Base-by-base conservation (phyloP, 345 rosid species). In the Toxicodendron radicans region DNA sequence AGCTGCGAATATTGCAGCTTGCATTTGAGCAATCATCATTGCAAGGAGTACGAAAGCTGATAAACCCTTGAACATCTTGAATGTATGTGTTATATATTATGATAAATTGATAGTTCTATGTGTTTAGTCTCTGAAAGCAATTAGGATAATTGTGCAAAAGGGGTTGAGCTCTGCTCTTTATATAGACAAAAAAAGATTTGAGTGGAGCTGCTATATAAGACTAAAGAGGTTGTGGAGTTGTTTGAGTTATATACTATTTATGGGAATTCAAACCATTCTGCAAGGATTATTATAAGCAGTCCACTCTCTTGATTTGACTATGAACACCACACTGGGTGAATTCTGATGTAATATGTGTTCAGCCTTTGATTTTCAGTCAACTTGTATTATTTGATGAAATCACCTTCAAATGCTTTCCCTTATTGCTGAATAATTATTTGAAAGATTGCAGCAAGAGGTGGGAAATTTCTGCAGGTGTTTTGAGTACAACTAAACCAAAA, bases 1-100 rank as follows among this genome's bases (percentile, higher is more conserved):
- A 7, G 46, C 58, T 3, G n/a, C 45, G 16, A 65, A 43, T 2
- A 41, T 43, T 27, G 16, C 57, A 12, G 57, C 27, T 59, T 59
- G 58, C 43, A 57, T 20, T 20, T 38, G 24, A 20, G 38, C 23
- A 45, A 66, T 59, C n/a, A 60, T 7, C 46, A 62, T 35, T 27
- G 20, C 21, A 3, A 35, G 48, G 41, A 58, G 38, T 23, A 38
- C 54, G 17, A 43, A 66, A 48, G 46, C 52, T 2, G 45, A 53
- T 24, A 60, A 63, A 33, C 48, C 35, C 59, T 56, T 68, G 60
- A 53, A 6, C 82, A 79, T 75, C 60, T 67, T 66, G 66, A 62
- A 72, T 66, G 38, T 24, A 4, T 5, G 49, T 63, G 30, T 8
- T 38, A 38, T 8, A 38, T 8, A 38, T 8, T 35, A 38, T 7